Base-by-base conservation (phyloP, 2,329 filamentous ascomycete genomes). In the Botrytis byssoidea region DNA sequence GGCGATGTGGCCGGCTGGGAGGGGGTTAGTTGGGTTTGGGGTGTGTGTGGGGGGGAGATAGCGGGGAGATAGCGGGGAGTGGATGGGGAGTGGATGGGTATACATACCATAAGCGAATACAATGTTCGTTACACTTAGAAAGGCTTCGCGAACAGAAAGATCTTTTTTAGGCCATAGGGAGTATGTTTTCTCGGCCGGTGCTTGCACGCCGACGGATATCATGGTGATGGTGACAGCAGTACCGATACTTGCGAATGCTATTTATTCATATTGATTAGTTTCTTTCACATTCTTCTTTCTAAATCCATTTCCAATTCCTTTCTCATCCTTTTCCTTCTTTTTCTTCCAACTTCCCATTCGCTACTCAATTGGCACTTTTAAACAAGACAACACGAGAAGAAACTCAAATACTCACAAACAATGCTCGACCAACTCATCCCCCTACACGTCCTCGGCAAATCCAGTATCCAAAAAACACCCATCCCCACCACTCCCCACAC, bases 211-310 rank as follows among this genome's bases (percentile, higher is more conserved):
- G 16, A 74, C 68, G 20, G 83, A 86, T 72, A 88, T 82, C 86
- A 91, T 89, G 61, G 86, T 86, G 66, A 89, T 83, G 48, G 88
- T 80, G 14, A 90, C 87, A 3, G 88, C 87, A 3, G 83, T 79
- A 37, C 87, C 77, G 74, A 91, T 87, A 66, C 86, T 88, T 57
- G 83, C 75, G 77, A 88, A 90, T 29, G 88, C 85, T 86, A 1
- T 57, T 18, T 18, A 29, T 57, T 18, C 3, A 8, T 0, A 18
- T 29, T 3, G 14, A 22, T 37, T 42, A 40, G 22, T 18, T 63
- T 16, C 2, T 61, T 40, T 25, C 18, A 3, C 7, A 0, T 20
- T 8, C 18, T 44, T 44, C 1, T 20, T 8, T 18, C 1, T 44
- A 20, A 18, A 18, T 18, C 16, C 42, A 44, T 44, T 44, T 7